phyloP scores from a whole-genome alignment of 495 filamentous ascomycete genomes.

The Collariella sp. region DNA sequence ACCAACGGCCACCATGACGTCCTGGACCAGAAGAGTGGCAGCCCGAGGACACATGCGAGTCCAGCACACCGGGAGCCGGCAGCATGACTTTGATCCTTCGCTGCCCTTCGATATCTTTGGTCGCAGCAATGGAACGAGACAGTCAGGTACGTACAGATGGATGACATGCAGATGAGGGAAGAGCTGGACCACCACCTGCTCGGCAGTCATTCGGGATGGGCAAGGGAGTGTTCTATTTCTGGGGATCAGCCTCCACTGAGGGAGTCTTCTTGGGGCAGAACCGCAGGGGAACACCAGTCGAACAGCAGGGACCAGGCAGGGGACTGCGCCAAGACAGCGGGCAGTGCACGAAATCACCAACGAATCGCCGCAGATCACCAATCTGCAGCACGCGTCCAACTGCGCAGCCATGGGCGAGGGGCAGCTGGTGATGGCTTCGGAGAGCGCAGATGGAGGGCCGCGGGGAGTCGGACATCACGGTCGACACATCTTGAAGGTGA shows the following conservation, averaged over 20 bases:
- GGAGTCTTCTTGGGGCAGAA: neutral
- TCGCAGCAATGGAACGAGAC: neutral
- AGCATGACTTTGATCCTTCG: too few relatives aligned
- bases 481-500: too few relatives aligned
- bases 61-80: neutral
- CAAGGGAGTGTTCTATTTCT: neutral
- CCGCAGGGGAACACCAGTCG: too few relatives aligned
- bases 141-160: neutral
- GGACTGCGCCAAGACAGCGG: too few relatives aligned
- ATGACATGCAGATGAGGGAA: neutral
- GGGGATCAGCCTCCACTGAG: neutral
- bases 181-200: neutral
- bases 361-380: too few relatives aligned
- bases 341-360: too few relatives aligned
- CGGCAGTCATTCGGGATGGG: neutral
- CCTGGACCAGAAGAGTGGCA: neutral
- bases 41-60: neutral
- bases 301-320: too few relatives aligned
- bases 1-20: neutral
- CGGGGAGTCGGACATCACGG: too few relatives aligned
- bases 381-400: too few relatives aligned
- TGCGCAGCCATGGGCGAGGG: too few relatives aligned
- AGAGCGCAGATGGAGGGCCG: too few relatives aligned
- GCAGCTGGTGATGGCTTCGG: too few relatives aligned
- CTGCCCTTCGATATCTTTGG: neutral